Conservation (phyloP, 129 eudicot species). For the Saussurea involucrata region DNA sequence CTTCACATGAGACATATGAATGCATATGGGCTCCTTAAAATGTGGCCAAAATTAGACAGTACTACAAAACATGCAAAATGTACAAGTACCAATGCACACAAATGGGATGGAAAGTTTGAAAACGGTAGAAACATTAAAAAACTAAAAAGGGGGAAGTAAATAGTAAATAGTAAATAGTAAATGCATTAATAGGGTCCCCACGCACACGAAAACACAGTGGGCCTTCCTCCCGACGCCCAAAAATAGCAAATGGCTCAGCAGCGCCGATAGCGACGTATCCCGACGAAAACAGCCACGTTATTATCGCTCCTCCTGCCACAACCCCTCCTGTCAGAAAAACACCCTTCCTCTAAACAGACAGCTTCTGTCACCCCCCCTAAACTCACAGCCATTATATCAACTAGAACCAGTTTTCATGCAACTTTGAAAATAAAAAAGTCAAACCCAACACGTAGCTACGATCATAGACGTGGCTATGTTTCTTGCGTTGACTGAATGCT, state of each 20-base stretch:
- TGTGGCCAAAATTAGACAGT: background rate
- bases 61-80: background rate
- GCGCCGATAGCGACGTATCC: slow-evolving; percentile 26
- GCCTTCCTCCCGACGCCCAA: slow-evolving; percentile 27
- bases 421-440: background rate
- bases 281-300: slow-evolving; percentile 25
- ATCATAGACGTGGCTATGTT: slow-evolving; percentile 5
- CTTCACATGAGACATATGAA: background rate
- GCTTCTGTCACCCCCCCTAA: slow-evolving; percentile 11
- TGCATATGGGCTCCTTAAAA: background rate
- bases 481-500: background rate
- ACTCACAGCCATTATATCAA: slow-evolving; percentile 13
- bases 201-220: slow-evolving; percentile 28
- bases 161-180: background rate
- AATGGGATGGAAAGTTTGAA: background rate
- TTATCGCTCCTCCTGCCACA: slow-evolving; percentile 1
- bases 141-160: background rate
- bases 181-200: slow-evolving; percentile 21
- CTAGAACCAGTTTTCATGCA: background rate
- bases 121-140: too few relatives aligned
- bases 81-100: background rate
- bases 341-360: slow-evolving; percentile 14
- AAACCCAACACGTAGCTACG: slow-evolving; percentile 17
- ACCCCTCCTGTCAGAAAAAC: background rate
- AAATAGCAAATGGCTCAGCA: slow-evolving; percentile 29